Evolutionary conservation across 306 rosid species (phyloP), one percentile per base, ranked within the genome.

Genomic region (Begonia peltatifolia): DNA sequence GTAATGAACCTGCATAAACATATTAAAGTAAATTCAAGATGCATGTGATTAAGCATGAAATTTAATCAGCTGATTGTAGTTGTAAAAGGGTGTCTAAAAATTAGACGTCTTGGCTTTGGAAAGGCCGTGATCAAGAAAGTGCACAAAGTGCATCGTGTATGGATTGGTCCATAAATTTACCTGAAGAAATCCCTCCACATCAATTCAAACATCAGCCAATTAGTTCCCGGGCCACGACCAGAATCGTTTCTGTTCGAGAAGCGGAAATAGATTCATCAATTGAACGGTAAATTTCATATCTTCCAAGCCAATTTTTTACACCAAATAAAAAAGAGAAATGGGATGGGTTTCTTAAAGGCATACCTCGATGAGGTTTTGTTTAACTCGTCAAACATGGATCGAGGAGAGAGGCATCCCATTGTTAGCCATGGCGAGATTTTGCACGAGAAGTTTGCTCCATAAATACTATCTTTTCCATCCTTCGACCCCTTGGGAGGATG

Each of bases 181-280:
- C 99, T 86, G 72, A 90, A 90, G 88, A 90, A 90, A 69, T 90
- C 99, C 88, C 99, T 83, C 95, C 96, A 86, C 56, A 86, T 59
- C 62, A 90, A 77, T 75, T 90, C 95, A 70, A 64, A 81, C 92
- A 81, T 75, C 78, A 90, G 71, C 99, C 95, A 86, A 71, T 81
- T 79, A 57, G 76, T 63, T 70, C 99, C 99, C 41, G 54, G 47
- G 59, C 76, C 79, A 10, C 56, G 64, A 62, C 79, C 87, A 59
- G 92, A 78, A 50, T 71, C 71, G 47, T 76, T 75, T 66, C 47
- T 56, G 62, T 75, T 46, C 79, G 67, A 18, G 86, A 80, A 53
- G 76, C 79, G 57, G 84, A 81, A 48, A 82, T 57, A 11, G 78
- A 47, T 64, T 84, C 74, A 56, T 36, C 55, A 61, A 64, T 22